Evolutionary conservation across 2,329 filamentous ascomycete genomes (phyloP).

Genomic region (Colletotrichum karsti): DNA sequence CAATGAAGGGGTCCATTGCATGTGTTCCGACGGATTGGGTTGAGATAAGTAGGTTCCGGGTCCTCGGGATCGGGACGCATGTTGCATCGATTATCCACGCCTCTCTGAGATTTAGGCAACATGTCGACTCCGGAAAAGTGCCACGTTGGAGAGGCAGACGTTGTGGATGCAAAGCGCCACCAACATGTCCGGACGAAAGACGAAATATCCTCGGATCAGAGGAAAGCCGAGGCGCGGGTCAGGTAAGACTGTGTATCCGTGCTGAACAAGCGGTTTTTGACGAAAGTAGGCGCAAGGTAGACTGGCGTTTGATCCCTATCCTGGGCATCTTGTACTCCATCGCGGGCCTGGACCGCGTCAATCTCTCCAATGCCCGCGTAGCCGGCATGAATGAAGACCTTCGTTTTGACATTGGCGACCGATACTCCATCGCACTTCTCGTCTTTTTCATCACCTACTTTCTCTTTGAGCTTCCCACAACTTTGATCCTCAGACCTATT

Average conservation of each 20-base stretch:
- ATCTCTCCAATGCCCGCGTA: slow-evolving; percentile 25
- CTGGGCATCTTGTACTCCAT: slow-evolving; percentile 34
- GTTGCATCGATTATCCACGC: background rate
- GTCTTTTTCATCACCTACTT: slow-evolving; percentile 34
- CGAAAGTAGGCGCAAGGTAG: slow-evolving; percentile 31
- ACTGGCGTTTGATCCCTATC: slow-evolving; percentile 47
- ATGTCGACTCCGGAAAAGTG: background rate
- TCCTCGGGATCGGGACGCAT: background rate
- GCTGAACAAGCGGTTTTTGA: background rate
- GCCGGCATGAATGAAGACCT: slow-evolving; percentile 31
- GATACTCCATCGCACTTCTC: slow-evolving; percentile 29
- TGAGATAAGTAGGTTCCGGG: background rate
- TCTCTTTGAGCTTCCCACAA: background rate
- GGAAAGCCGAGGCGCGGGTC: background rate
- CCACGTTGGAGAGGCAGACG: background rate
- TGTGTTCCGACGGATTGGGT: background rate
- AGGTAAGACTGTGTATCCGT: background rate
- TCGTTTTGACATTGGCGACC: slow-evolving; percentile 13
- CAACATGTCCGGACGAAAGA: background rate
- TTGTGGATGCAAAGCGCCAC: background rate
- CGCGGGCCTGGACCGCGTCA: slow-evolving; percentile 29
- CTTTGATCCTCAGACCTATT: slow-evolving; percentile 29
- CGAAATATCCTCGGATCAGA: background rate
- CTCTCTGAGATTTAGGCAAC: background rate
- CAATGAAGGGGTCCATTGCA: background rate